Percentiles rank a stretch among this genome's conserved stretches.
phyloP scores from a whole-genome alignment of 805 yeast genomes.

The Zygosaccharomyces siamensis region DNA sequence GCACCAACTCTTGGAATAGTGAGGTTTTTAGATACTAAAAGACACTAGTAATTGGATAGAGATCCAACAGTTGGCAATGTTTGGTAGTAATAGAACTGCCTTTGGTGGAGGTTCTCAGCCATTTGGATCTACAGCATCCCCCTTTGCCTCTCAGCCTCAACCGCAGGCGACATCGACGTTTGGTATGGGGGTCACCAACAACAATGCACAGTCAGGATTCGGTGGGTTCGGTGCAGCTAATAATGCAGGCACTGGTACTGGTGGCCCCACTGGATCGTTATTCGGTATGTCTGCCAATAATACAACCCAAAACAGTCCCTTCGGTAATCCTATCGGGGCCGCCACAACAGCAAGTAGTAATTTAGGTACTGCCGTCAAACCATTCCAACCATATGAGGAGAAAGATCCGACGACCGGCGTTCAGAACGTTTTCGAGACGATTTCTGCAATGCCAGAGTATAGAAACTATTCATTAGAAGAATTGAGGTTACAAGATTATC shows the following conservation, averaged over 20 bases:
- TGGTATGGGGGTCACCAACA: slow-evolving; percentile 37
- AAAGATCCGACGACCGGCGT: slow-evolving; percentile 59
- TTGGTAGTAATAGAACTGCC: slow-evolving; percentile 20
- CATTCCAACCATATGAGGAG: slow-evolving; percentile 66
- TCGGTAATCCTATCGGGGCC: slow-evolving; percentile 27
- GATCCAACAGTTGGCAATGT: slow-evolving; percentile 13
- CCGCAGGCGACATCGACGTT: slow-evolving; percentile 20
- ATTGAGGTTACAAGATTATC: slow-evolving; percentile 82
- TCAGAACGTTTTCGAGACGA: slow-evolving; percentile 60
- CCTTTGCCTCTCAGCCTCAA: slow-evolving; percentile 24
- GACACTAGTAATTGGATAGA: background rate
- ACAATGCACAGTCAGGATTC: slow-evolving; percentile 33
- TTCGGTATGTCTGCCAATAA: slow-evolving; percentile 30
- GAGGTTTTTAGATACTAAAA: background rate
- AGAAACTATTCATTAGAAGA: slow-evolving; percentile 79
- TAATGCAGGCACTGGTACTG: slow-evolving; percentile 12
- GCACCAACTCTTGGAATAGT: too few species aligned
- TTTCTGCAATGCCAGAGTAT: slow-evolving; percentile 89
- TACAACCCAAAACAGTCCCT: slow-evolving; percentile 17
- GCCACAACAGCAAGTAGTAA: slow-evolving; percentile 20
- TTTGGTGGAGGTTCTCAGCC: slow-evolving; percentile 23
- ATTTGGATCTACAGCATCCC: slow-evolving; percentile 20
- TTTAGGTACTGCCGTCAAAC: slow-evolving; percentile 62
- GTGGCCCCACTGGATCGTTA: slow-evolving; percentile 25
- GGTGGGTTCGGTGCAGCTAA: slow-evolving; percentile 32